phyloP scores from a whole-genome alignment of 306 rosid species.

The Pyrus betulifolia region DNA sequence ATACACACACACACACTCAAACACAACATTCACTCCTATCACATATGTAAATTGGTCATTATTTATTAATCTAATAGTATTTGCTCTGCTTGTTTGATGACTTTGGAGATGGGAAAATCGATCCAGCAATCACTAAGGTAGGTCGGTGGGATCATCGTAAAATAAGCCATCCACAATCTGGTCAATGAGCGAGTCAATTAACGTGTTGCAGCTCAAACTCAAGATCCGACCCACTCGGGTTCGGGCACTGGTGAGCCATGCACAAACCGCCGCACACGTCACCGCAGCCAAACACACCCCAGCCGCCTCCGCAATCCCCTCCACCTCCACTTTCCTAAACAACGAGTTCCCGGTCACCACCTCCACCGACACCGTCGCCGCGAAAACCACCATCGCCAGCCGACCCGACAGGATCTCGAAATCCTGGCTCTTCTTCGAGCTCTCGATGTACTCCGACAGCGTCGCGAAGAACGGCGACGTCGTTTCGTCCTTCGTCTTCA shows the following conservation, averaged over 20 bases:
- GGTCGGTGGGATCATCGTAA: slow-evolving; percentile 29
- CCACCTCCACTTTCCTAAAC: slow-evolving; percentile 67
- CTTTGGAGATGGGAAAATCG: slow-evolving; percentile 23
- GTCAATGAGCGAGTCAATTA: slow-evolving; percentile 70
- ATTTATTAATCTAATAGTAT: no score
- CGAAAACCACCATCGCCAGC: slow-evolving; percentile 94
- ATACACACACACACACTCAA: no score
- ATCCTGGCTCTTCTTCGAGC: slow-evolving; percentile 78
- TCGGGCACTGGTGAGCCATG: slow-evolving; percentile 74
- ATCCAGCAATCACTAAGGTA: slow-evolving; percentile 51
- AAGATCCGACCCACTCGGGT: slow-evolving; percentile 63
- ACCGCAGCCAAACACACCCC: slow-evolving; percentile 78
- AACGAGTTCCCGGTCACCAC: slow-evolving; percentile 71
- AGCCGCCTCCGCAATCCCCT: slow-evolving; percentile 67
- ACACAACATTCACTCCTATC: no score
- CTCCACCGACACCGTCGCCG: slow-evolving; percentile 60
- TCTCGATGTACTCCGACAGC: slow-evolving; percentile 71
- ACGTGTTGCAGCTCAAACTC: slow-evolving; percentile 48
- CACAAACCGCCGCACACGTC: slow-evolving; percentile 53
- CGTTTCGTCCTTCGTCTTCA: slow-evolving; percentile 39
- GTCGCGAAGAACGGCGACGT: slow-evolving; percentile 62
- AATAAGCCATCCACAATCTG: slow-evolving; percentile 86
- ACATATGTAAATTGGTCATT: no score
- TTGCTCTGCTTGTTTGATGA: no score
- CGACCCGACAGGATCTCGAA: slow-evolving; percentile 92